Evolutionary conservation across 2,329 filamentous ascomycete genomes (phyloP), one percentile per base, ranked within the genome.

Genomic region (Aspergillus transmontanensis): DNA sequence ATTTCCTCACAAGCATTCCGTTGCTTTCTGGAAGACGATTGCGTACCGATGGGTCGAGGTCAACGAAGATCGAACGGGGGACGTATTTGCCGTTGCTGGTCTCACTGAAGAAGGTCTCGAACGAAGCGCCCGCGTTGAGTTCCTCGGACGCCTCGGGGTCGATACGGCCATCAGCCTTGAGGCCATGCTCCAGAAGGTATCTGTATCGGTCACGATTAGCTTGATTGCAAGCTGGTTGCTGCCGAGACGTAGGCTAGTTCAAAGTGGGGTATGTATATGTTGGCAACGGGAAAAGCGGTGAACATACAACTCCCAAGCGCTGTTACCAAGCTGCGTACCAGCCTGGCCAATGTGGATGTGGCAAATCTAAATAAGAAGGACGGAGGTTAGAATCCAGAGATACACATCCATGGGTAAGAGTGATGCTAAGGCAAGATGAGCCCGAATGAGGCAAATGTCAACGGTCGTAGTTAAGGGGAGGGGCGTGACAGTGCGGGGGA

Each of bases 271-370:
- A 48, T 23, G 45, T 26, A 26, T 9, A 26, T 26, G 21, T 14
- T 48, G 45, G 45, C 45, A 48, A 59, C 66, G 10, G 48, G 60
- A 73, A 68, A 69, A 72, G 73, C 70, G 75, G 72, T 75, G 69
- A 67, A 77, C 86, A 69, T 85, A 89, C 87, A 89, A 83, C 79
- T 90, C 87, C 87, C 87, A 90, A 70, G 87, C 87, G 73, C 84
- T 86, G 80, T 89, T 89, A 72, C 87, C 87, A 64, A 90, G 84
- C 82, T 90, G 87, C 60, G 82, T 84, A 77, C 87, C 87, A 78
- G 87, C 87, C 80, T 90, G 87, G 78, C 87, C 87, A 77, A 90
- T 87, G 76, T 89, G 87, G 71, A 90, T 80, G 78, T 90, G 87
- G 75, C 85, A 85, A 76, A 90, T 85, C 87, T 89, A 69, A 45